Percentiles rank a stretch among this genome's conserved stretches.
These are phyloP conservation scores for Cercospora beticola DNA, from an alignment of 2,329 filamentous ascomycete species.

Conservation along the genomic window DNA sequence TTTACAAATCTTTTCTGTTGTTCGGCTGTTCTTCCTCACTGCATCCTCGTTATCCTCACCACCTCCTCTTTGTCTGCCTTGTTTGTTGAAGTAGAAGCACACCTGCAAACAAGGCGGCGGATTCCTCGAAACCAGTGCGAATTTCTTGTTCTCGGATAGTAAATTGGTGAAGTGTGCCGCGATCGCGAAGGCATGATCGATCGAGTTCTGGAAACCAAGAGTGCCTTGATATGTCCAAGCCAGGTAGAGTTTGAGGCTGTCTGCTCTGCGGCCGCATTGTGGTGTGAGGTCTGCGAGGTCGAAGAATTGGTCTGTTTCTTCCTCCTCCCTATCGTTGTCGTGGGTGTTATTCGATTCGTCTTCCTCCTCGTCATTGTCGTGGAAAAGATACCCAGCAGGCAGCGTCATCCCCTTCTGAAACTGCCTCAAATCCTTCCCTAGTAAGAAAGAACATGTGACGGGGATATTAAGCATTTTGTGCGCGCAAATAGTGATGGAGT, in stretches of 20 bases:
- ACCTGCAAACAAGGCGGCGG: constrained; percentile 89
- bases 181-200: constrained; percentile 68
- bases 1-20: constrained; percentile 57
- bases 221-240: constrained; percentile 88
- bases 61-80: constrained; percentile 30
- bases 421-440: constrained; percentile 70
- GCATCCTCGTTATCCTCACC: too few species aligned
- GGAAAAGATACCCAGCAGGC: constrained; percentile 71
- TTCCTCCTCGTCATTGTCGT: constrained; percentile 30
- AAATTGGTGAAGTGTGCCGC: constrained; percentile 67
- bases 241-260: constrained; percentile 82
- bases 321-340: constrained; percentile 9
- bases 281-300: constrained; percentile 90
- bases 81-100: constrained; percentile 80
- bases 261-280: constrained; percentile 85
- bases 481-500: constrained; percentile 84
- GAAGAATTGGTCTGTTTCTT: constrained; percentile 48
- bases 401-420: constrained; percentile 86
- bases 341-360: background rate
- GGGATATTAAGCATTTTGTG: constrained; percentile 97
- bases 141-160: constrained; percentile 57
- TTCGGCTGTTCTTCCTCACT: constrained; percentile 42
- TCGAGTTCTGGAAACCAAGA: constrained; percentile 63
- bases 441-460: constrained; percentile 84
- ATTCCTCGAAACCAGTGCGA: constrained; percentile 70